Evolutionary conservation across 2,329 filamentous ascomycete genomes (phyloP).

Genomic region (Thelonectria rubi): DNA sequence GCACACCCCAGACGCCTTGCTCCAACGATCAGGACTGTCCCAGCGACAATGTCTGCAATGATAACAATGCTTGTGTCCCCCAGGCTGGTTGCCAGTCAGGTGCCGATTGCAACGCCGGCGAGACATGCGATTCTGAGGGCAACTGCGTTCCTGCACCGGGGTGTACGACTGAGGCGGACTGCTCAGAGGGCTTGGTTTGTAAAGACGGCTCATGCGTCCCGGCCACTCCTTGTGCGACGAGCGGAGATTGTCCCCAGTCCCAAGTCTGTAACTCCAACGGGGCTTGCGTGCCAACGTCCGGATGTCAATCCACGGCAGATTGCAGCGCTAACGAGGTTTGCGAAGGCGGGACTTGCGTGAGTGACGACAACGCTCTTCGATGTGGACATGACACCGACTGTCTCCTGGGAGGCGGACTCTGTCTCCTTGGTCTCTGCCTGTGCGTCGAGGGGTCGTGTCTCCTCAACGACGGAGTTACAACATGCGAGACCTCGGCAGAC

Average conservation of each 20-base stretch:
- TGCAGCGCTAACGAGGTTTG: conserved; percentile 3
- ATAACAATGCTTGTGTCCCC: not conserved
- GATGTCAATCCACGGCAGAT: not conserved
- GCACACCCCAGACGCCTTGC: conserved; percentile 5
- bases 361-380: not conserved
- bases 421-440: conserved; percentile 7
- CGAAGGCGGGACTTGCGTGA: conserved; percentile 6
- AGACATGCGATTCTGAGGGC: too few species aligned
- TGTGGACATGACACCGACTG: conserved; percentile 16
- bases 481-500: not conserved
- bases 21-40: not conserved
- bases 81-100: not conserved
- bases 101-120: too few species aligned
- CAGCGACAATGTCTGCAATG: not conserved
- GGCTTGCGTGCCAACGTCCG: not conserved
- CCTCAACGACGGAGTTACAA: not conserved
- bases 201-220: not conserved
- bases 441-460: conserved; percentile 8
- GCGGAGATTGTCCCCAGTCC: not conserved
- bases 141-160: too few species aligned
- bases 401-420: conserved; percentile 1
- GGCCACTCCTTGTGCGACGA: conserved; percentile 1
- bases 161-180: not conserved
- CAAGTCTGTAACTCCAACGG: conserved; percentile 6
- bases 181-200: not conserved